Conservation (phyloP, 1,284 basidiomycete genomes). For the Somion occarium region DNA sequence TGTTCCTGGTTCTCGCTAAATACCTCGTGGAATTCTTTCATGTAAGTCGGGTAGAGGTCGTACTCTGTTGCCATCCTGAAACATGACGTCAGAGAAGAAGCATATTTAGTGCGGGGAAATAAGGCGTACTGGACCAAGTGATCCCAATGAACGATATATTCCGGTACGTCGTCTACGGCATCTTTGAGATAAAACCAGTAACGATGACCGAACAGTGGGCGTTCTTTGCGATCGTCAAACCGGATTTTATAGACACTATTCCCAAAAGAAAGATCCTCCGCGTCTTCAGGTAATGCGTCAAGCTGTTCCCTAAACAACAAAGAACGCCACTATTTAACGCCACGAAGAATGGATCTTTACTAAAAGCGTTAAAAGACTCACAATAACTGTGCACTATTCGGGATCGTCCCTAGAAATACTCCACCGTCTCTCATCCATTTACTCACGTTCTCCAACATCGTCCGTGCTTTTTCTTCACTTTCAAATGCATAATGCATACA, state of each 20-base stretch:
- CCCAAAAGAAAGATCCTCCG: conserved; percentile 74
- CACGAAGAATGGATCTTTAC: conserved; percentile 6
- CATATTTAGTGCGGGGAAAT: too few relatives aligned
- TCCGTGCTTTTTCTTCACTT: conserved; percentile 76
- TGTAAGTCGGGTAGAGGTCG: conserved; percentile 72
- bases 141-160: conserved; percentile 95
- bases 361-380: conserved; percentile 36
- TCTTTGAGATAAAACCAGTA: conserved; percentile 94
- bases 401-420: conserved; percentile 91
- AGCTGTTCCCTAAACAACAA: conserved; percentile 51
- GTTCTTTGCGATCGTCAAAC: conserved; percentile 68
- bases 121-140: conserved; percentile 76
- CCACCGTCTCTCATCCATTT: conserved; percentile 81
- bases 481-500: conserved; percentile 99
- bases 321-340: neutral
- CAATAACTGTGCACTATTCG: conserved; percentile 79
- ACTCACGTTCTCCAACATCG: conserved; percentile 92
- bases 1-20: conserved; percentile 75
- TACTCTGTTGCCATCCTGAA: conserved; percentile 82
- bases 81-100: neutral
- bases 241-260: conserved; percentile 88
- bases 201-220: conserved; percentile 80
- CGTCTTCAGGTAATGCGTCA: conserved; percentile 55
- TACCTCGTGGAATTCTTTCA: conserved; percentile 85
- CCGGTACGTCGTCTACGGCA: conserved; percentile 95